A percentile compares a stretch with the other conserved stretches of the same genome.
Conservation (phyloP, 306 rosid genomes). For the Cicer arietinum region DNA sequence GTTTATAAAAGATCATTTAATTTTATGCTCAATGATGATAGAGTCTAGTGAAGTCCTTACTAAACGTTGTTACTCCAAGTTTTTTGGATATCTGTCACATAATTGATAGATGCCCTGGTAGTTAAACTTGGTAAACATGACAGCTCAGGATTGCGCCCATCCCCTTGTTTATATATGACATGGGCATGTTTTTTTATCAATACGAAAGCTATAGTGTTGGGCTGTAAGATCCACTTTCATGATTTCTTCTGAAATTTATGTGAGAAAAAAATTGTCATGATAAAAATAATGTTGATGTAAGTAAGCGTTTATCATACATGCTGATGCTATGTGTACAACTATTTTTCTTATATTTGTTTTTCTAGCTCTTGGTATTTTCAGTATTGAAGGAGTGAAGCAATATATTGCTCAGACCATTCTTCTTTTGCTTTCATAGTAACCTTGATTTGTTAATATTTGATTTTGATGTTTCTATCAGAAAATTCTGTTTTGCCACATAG, state of each 20-base stretch:
- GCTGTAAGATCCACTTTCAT: slow-evolving; percentile 9
- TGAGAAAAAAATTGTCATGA: slow-evolving; percentile 25
- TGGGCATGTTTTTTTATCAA: slow-evolving; percentile 5
- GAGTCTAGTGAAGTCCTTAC: slow-evolving; percentile 35
- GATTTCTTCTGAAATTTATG: background rate
- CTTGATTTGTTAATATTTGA: slow-evolving; percentile 1
- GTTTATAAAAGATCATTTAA: background rate
- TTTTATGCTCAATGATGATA: slow-evolving; percentile 15
- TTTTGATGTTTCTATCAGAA: slow-evolving; percentile 5
- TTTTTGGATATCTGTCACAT: slow-evolving; percentile 13
- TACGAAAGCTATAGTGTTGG: background rate
- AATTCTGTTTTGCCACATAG: slow-evolving; percentile 1
- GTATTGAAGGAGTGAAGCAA: background rate
- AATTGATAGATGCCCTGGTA: slow-evolving; percentile 2
- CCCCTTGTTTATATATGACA: background rate
- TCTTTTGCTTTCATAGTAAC: slow-evolving; percentile 1
- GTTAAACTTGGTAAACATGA: slow-evolving; percentile 8
- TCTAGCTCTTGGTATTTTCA: slow-evolving; percentile 9
- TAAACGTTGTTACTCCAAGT: slow-evolving; percentile 10
- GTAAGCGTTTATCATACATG: slow-evolving; percentile 23
- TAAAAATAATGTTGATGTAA: background rate
- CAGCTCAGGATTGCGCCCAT: background rate
- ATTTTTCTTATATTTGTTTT: background rate
- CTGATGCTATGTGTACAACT: background rate
- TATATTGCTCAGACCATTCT: background rate